These are phyloP conservation scores for Epichloe baconii DNA, from an alignment of 2,329 filamentous ascomycete genomes.

Conservation along the genomic window DNA sequence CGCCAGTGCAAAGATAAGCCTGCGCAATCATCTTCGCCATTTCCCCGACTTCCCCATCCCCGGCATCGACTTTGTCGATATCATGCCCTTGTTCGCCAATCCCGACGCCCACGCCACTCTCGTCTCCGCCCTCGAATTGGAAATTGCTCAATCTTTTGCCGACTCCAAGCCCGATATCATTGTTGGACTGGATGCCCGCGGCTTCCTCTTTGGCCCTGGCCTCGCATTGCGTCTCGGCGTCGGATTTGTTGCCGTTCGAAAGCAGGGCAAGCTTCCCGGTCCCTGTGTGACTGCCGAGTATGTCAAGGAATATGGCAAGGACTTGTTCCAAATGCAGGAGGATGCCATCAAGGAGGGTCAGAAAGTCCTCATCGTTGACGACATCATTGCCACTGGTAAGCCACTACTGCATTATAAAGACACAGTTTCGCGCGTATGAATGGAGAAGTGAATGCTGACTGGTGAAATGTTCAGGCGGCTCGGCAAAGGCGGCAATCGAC, in stretches of 20 bases:
- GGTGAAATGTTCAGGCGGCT: conserved; percentile 54
- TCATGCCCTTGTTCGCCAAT: conserved; percentile 87
- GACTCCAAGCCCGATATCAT: conserved; percentile 68
- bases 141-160: conserved; percentile 53
- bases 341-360: conserved; percentile 75
- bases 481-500: conserved; percentile 73
- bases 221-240: conserved; percentile 74
- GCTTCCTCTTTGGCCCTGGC: conserved; percentile 88
- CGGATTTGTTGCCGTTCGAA: conserved; percentile 84
- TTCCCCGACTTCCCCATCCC: conserved; percentile 86
- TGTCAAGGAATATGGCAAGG: conserved; percentile 90
- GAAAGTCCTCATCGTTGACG: conserved; percentile 86
- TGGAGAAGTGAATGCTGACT: background rate
- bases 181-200: conserved; percentile 84
- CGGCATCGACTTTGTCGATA: conserved; percentile 94
- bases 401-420: conserved; percentile 6
- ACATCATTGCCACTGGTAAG: conserved; percentile 96
- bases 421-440: background rate
- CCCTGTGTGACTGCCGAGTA: conserved; percentile 74
- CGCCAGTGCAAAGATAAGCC: conserved; percentile 58
- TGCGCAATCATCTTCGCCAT: conserved; percentile 60
- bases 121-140: conserved; percentile 72
- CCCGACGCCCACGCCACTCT: conserved; percentile 61
- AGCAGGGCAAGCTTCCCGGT: conserved; percentile 91
- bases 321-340: conserved; percentile 91